These are phyloP conservation scores for Apophysomyces ossiformis DNA, from an alignment of 371 early-diverging fungal genomes.

Conservation along the genomic window DNA sequence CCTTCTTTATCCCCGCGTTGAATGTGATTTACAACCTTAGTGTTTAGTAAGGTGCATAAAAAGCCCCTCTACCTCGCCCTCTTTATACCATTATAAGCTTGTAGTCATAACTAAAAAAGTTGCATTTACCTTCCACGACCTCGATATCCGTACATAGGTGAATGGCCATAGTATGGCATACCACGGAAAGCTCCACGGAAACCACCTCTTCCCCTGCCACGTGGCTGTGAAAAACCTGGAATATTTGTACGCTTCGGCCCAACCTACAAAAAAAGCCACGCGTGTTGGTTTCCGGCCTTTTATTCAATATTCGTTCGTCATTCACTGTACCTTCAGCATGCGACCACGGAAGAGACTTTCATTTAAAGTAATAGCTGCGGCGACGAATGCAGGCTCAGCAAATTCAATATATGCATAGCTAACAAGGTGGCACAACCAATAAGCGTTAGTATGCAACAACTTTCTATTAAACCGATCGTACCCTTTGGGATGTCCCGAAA, in stretches of 20 bases:
- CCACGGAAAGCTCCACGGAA: slow-evolving; percentile 77
- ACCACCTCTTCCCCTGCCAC: slow-evolving; percentile 78
- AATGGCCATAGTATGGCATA: slow-evolving; percentile 54
- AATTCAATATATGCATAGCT: slow-evolving; percentile 97
- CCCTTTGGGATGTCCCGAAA: slow-evolving; percentile 96
- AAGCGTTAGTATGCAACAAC: neutral
- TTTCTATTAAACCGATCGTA: slow-evolving; percentile 27
- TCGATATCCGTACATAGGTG: slow-evolving; percentile 58
- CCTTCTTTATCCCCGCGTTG: too few relatives aligned
- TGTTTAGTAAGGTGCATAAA: slow-evolving; percentile 67
- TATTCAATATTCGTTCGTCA: neutral
- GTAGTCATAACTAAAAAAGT: neutral
- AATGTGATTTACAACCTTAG: slow-evolving; percentile 1
- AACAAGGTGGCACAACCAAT: neutral
- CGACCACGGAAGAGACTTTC: slow-evolving; percentile 91
- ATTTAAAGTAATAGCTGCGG: slow-evolving; percentile 86
- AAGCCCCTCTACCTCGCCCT: slow-evolving; percentile 66
- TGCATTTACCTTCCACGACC: slow-evolving; percentile 54
- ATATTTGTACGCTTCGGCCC: slow-evolving; percentile 95
- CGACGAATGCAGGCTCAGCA: slow-evolving; percentile 84
- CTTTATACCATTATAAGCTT: slow-evolving; percentile 24
- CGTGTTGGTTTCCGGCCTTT: slow-evolving; percentile 4
- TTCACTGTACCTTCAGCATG: slow-evolving; percentile 72
- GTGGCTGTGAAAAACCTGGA: slow-evolving; percentile 74
- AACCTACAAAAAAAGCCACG: slow-evolving; percentile 46